Conservation (phyloP, 1,139 yeast species). For the Sugiyamaella neomexicana region DNA sequence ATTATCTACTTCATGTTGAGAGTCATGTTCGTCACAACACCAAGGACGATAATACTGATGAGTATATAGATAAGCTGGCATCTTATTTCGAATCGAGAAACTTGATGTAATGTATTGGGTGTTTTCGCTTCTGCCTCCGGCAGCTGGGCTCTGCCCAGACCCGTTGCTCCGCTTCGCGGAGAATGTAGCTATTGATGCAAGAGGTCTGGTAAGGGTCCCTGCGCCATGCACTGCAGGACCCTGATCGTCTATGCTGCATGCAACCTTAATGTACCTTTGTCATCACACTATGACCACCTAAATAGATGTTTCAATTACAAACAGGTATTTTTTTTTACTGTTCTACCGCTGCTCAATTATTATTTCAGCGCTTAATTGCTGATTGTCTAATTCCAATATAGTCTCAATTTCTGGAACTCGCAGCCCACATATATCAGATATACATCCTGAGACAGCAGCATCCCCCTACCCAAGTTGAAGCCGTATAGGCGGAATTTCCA, state of each 20-base stretch:
- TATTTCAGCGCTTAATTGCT: no score
- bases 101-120: no score
- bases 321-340: no score
- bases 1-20: constrained; percentile 55
- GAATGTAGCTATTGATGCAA: no score
- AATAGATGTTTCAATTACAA: no score
- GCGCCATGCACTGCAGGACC: not conserved
- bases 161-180: no score
- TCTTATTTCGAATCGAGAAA: constrained; percentile 5
- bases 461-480: constrained; percentile 11
- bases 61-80: constrained; percentile 9
- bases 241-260: constrained; percentile 1
- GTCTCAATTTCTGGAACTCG: no score
- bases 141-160: not conserved
- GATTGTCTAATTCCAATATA: no score
- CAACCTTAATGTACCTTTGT: constrained; percentile 4
- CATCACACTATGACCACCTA: no score
- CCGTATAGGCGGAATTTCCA: constrained; percentile 4
- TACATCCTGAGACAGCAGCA: no score
- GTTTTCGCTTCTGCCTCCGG: not conserved
- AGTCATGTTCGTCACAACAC: constrained; percentile 37
- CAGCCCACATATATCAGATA: no score
- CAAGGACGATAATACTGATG: constrained; percentile 45
- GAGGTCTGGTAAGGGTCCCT: not conserved
- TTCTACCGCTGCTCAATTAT: no score